phyloP scores from a whole-genome alignment of 2,329 filamentous ascomycete genomes.

The Parastagonospora avenae region DNA sequence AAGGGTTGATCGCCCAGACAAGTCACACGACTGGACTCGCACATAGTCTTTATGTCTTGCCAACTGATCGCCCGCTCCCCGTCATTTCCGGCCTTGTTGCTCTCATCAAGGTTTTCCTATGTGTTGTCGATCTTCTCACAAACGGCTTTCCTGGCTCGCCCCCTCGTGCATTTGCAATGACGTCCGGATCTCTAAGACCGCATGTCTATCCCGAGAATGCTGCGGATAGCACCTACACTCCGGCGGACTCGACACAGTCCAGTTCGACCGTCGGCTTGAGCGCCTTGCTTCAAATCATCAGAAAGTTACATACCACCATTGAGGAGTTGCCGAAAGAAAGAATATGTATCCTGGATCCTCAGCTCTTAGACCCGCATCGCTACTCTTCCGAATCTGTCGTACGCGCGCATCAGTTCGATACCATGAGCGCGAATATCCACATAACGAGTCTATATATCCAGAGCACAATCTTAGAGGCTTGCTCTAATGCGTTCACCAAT shows the following conservation, averaged over 20 bases:
- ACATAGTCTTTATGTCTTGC: not conserved
- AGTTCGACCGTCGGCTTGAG: conserved; percentile 13
- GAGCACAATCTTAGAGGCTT: conserved; percentile 18
- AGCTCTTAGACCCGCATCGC: not conserved
- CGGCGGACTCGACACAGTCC: not conserved
- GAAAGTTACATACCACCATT: conserved; percentile 11
- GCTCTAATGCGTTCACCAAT: conserved; percentile 15
- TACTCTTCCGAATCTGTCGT: not conserved
- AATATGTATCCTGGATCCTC: not conserved
- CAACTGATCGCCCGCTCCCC: conserved; percentile 3
- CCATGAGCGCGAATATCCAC: conserved; percentile 20
- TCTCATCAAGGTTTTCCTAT: conserved; percentile 17
- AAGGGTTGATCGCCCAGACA: conserved; percentile 3
- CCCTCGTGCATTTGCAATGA: conserved; percentile 20
- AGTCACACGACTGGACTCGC: not conserved
- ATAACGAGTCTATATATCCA: conserved; percentile 23
- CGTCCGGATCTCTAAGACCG: conserved; percentile 8
- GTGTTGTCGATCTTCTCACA: conserved; percentile 19
- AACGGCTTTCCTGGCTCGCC: conserved; percentile 18
- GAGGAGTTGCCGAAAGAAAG: conserved; percentile 14
- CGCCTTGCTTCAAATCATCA: conserved; percentile 15
- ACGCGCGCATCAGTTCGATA: conserved; percentile 16
- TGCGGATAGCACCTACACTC: not conserved
- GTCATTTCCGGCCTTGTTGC: conserved; percentile 18
- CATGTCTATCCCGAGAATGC: conserved; percentile 5